A percentile compares a stretch with the other conserved stretches of the same genome.
Conservation (phyloP, 2,329 filamentous ascomycete genomes). For the Tolypocladium nubicola region DNA sequence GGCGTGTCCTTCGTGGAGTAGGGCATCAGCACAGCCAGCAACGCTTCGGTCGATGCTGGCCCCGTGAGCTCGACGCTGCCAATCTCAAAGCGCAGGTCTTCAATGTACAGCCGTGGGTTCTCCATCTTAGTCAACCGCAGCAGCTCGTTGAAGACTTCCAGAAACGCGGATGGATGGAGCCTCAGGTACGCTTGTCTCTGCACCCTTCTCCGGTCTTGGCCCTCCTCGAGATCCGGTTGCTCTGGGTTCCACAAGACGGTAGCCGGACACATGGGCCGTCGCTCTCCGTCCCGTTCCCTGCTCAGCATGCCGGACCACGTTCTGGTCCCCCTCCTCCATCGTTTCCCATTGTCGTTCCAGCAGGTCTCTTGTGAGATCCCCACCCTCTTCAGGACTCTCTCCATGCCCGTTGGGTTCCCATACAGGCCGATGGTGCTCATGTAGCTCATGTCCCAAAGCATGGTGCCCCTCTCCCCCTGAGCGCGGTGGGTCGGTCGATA, state of each 20-base stretch:
- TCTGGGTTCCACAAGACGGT: slow-evolving; percentile 65
- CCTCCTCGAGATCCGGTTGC: slow-evolving; percentile 14
- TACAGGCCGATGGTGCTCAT: slow-evolving; percentile 75
- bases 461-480: slow-evolving; percentile 60
- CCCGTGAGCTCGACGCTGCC: slow-evolving; percentile 47
- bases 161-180: slow-evolving; percentile 72
- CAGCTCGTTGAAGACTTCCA: slow-evolving; percentile 56
- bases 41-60: slow-evolving; percentile 69
- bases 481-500: slow-evolving; percentile 82
- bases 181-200: slow-evolving; percentile 52
- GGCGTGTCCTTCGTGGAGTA: slow-evolving; percentile 23
- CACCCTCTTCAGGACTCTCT: slow-evolving; percentile 54
- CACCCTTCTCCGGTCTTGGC: slow-evolving; percentile 10
- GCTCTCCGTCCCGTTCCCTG: slow-evolving; percentile 41
- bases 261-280: slow-evolving; percentile 57
- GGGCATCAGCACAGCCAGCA: slow-evolving; percentile 57
- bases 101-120: slow-evolving; percentile 50
- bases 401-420: slow-evolving; percentile 53
- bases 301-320: slow-evolving; percentile 40
- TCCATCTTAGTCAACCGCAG: slow-evolving; percentile 46
- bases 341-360: slow-evolving; percentile 54
- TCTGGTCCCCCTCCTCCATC: slow-evolving; percentile 53
- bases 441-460: slow-evolving; percentile 93
- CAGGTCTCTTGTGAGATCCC: slow-evolving; percentile 49
- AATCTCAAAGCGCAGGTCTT: slow-evolving; percentile 60